These are phyloP conservation scores for Pythium phragmiticola DNA, from an alignment of 352 stramenopile genomes.

Conservation along the genomic window DNA sequence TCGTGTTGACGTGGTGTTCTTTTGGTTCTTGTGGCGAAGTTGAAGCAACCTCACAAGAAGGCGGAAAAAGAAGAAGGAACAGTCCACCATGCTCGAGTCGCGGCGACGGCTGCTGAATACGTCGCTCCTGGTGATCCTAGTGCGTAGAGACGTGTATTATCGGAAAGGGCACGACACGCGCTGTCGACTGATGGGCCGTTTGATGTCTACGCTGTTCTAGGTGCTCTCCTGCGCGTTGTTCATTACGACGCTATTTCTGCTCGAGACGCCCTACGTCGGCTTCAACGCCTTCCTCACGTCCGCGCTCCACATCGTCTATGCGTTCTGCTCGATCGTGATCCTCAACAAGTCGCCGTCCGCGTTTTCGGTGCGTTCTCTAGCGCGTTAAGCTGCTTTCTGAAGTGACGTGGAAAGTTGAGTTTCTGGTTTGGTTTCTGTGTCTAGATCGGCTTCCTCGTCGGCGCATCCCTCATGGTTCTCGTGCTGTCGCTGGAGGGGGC, in stretches of 20 bases:
- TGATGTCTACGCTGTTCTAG: slow-evolving; percentile 25
- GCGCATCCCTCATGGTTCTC: slow-evolving; percentile 62
- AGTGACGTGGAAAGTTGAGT: not conserved
- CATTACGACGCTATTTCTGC: slow-evolving; percentile 65
- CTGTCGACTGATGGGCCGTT: not conserved
- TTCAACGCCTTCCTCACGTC: slow-evolving; percentile 69
- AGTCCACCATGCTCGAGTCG: slow-evolving; percentile 47
- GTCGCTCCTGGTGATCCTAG: slow-evolving; percentile 62
- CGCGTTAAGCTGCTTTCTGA: not conserved
- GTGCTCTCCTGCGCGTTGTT: slow-evolving; percentile 59
- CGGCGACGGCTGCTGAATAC: slow-evolving; percentile 72
- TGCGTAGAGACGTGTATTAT: slow-evolving; percentile 26
- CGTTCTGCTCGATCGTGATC: slow-evolving; percentile 73
- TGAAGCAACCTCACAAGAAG: slow-evolving; percentile 15
- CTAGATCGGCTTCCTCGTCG: slow-evolving; percentile 74
- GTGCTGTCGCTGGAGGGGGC: slow-evolving; percentile 66
- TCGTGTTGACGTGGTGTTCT: slow-evolving; percentile 2
- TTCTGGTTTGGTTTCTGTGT: slow-evolving; percentile 4
- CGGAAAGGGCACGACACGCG: not conserved
- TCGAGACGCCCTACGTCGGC: slow-evolving; percentile 67
- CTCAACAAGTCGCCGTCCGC: slow-evolving; percentile 81
- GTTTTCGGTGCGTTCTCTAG: slow-evolving; percentile 51
- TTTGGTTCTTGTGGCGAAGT: slow-evolving; percentile 29
- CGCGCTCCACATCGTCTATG: slow-evolving; percentile 58
- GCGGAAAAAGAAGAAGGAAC: not conserved